Conservation (phyloP, 1,139 yeast genomes). For the Taphrina communis region DNA sequence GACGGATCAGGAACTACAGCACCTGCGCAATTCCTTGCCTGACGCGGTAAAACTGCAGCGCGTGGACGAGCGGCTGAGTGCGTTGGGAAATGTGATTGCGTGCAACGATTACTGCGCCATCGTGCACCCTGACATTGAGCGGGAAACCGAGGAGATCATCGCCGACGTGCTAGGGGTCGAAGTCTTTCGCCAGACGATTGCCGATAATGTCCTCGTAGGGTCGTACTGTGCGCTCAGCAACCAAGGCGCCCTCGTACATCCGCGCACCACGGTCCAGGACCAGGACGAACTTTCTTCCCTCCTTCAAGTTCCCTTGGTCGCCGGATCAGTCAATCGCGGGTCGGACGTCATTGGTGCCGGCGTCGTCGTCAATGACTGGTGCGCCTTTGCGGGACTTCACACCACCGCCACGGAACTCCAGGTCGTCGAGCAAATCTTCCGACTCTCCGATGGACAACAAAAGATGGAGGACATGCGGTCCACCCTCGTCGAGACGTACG, state of each 20-base stretch:
- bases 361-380: constrained; percentile 97
- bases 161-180: constrained; percentile 99
- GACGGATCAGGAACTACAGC: constrained; percentile 98
- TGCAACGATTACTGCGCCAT: constrained; percentile 98
- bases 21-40: constrained; percentile 95
- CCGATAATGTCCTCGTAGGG: constrained; percentile 97
- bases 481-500: constrained; percentile 85
- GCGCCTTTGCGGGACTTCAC: constrained; percentile 94
- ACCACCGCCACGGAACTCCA: constrained; percentile 98
- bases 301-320: constrained; percentile 95
- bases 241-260: constrained; percentile 98
- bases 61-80: constrained; percentile 95
- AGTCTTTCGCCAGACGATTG: constrained; percentile 98
- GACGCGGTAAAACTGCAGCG: constrained; percentile 94
- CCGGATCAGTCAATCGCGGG: constrained; percentile 98
- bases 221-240: constrained; percentile 92
- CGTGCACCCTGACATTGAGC: constrained; percentile 98
- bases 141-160: constrained; percentile 97
- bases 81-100: constrained; percentile 96
- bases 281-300: constrained; percentile 96
- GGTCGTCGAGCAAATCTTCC: constrained; percentile 94
- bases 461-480: constrained; percentile 85
- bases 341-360: constrained; percentile 94
- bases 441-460: constrained; percentile 79
- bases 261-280: constrained; percentile 95